Evolutionary conservation across 2,329 filamentous ascomycete species (phyloP).

Genomic region (Cucurbitaria berberidis): DNA sequence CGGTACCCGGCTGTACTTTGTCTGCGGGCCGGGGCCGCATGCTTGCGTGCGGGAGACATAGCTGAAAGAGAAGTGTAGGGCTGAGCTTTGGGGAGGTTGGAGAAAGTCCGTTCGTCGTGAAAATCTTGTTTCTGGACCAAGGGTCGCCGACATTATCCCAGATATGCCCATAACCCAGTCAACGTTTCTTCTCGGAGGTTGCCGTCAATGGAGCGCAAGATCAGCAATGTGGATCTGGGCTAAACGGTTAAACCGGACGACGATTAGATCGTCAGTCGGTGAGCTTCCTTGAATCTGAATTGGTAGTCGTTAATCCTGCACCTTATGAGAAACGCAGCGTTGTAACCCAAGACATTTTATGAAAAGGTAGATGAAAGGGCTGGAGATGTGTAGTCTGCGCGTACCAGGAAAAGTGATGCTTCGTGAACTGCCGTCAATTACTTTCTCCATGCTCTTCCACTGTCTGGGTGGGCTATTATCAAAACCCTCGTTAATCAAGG

Average conservation of each 20-base stretch:
- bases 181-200: conserved; percentile 1
- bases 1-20: neutral
- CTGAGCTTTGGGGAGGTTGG: conserved; percentile 5
- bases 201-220: neutral
- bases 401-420: neutral
- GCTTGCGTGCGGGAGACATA: conserved; percentile 1
- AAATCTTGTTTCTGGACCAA: neutral
- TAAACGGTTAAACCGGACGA: conserved; percentile 17
- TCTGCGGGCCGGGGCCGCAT: conserved; percentile 4
- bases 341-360: neutral
- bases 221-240: conserved; percentile 15
- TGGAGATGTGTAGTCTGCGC: neutral
- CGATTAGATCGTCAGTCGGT: neutral
- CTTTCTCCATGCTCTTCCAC: too few species aligned
- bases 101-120: neutral
- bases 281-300: conserved; percentile 4
- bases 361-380: neutral
- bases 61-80: conserved; percentile 6
- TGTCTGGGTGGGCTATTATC: too few species aligned
- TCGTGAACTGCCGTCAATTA: neutral
- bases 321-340: neutral
- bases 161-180: neutral
- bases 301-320: neutral
- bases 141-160: neutral
- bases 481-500: too few species aligned